phyloP scores from a whole-genome alignment of 1,284 basidiomycete species.

The Apiotrichum sp. region DNA sequence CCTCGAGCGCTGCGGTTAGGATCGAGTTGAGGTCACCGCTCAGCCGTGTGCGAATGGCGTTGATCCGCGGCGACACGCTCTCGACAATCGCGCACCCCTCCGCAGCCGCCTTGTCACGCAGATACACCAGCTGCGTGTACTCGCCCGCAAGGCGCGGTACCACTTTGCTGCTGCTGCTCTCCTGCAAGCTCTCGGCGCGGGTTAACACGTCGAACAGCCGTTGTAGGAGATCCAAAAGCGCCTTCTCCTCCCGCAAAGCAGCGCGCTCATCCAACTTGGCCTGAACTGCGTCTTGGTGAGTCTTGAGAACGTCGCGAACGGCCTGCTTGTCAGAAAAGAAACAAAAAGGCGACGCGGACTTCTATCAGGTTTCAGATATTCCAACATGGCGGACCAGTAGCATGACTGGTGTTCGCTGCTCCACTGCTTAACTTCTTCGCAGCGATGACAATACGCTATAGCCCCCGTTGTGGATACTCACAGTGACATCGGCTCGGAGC shows the following conservation, averaged over 20 bases:
- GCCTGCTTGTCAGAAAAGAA: slow-evolving; percentile 13
- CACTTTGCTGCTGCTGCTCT: slow-evolving; percentile 54
- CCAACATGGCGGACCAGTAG: too few species aligned
- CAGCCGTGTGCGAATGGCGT: slow-evolving; percentile 69
- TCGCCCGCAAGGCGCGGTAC: slow-evolving; percentile 78
- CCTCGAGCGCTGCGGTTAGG: slow-evolving; percentile 54
- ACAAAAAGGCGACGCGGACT: too few species aligned
- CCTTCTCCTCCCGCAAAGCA: slow-evolving; percentile 75
- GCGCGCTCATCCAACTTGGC: slow-evolving; percentile 67
- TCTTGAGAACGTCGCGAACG: slow-evolving; percentile 39
- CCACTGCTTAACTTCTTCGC: too few species aligned
- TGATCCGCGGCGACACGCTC: slow-evolving; percentile 68
- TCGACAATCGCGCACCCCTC: slow-evolving; percentile 72
- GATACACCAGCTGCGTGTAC: slow-evolving; percentile 87
- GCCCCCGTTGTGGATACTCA: slow-evolving; percentile 45
- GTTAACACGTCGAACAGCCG: slow-evolving; percentile 81
- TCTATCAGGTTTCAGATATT: too few species aligned
- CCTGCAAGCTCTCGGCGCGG: slow-evolving; percentile 74
- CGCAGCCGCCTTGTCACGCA: slow-evolving; percentile 68
- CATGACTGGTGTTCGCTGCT: too few species aligned
- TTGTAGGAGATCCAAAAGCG: slow-evolving; percentile 71
- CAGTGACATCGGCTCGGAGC: slow-evolving; percentile 63
- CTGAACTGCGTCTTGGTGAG: slow-evolving; percentile 63
- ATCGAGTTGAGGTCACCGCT: slow-evolving; percentile 76
- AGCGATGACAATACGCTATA: too few species aligned